Evolutionary conservation across 225 moss, liverwort and hornwort species (phyloP).

Genomic region (Pseudisothecium myosuroides): DNA sequence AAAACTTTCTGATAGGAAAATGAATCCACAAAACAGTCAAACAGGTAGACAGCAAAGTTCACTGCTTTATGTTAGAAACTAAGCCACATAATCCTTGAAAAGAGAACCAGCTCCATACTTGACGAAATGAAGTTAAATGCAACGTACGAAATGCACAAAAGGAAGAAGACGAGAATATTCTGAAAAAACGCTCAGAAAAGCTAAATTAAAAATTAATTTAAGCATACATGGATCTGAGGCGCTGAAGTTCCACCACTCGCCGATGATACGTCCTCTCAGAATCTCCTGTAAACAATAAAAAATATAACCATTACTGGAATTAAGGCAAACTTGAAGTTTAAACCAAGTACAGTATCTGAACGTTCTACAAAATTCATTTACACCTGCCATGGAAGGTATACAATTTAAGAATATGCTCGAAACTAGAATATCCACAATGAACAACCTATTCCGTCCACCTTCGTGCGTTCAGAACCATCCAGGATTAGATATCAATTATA

Average conservation of each 20-base stretch:
- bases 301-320: not conserved
- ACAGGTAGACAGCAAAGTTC: not conserved
- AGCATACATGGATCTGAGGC: slow-evolving; percentile 83
- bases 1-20: not conserved
- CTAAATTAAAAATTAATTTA: not conserved
- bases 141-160: not conserved
- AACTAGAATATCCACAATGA: not conserved
- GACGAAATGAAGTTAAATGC: not conserved
- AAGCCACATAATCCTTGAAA: not conserved
- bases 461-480: not conserved
- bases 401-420: not conserved
- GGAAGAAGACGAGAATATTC: not conserved
- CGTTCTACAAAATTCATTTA: not conserved
- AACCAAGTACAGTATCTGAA: not conserved
- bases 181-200: not conserved
- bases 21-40: not conserved
- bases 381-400: not conserved
- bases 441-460: not conserved
- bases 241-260: slow-evolving; percentile 87
- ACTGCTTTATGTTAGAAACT: not conserved
- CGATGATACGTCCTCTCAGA: slow-evolving; percentile 71
- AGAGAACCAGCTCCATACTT: not conserved
- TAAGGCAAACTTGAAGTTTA: not conserved
- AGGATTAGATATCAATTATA: not conserved
- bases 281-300: slow-evolving; percentile 38